phyloP scores from a whole-genome alignment of 2,329 filamentous ascomycete genomes.

The Diplocarpon rosae region DNA sequence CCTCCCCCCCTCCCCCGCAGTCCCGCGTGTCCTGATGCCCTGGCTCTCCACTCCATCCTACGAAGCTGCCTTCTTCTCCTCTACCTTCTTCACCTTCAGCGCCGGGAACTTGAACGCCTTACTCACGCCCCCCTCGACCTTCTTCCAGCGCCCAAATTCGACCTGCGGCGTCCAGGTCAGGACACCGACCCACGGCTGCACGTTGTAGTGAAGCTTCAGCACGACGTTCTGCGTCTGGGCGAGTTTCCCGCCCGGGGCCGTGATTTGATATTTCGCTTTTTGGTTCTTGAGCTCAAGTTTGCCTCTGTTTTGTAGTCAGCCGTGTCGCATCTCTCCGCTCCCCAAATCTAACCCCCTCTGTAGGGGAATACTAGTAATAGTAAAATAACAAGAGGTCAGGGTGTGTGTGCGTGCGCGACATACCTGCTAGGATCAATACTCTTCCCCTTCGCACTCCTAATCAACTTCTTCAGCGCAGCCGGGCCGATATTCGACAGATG shows the following conservation, averaged over 20 bases:
- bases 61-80: constrained; percentile 1
- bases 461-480: constrained; percentile 49
- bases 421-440: constrained; percentile 36
- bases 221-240: constrained; percentile 63
- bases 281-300: constrained; percentile 71
- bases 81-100: constrained; percentile 45
- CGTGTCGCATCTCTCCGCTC: constrained; percentile 4
- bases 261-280: constrained; percentile 94
- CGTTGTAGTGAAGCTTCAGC: constrained; percentile 83
- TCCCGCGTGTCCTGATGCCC: too few species aligned
- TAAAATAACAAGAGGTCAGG: neutral
- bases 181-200: constrained; percentile 91
- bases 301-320: constrained; percentile 38
- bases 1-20: too few species aligned
- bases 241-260: constrained; percentile 72
- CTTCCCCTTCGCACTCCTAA: constrained; percentile 48
- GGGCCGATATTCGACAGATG: constrained; percentile 51
- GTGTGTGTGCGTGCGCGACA: neutral
- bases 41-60: neutral
- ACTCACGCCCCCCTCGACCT: constrained; percentile 52
- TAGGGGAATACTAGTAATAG: too few species aligned
- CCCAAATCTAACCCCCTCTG: constrained; percentile 4
- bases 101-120: constrained; percentile 53
- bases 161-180: constrained; percentile 63
- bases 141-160: constrained; percentile 52